Evolutionary conservation across 1,139 yeast species (phyloP), one percentile per base, ranked within the genome.

Genomic region (Pichia sp.): DNA sequence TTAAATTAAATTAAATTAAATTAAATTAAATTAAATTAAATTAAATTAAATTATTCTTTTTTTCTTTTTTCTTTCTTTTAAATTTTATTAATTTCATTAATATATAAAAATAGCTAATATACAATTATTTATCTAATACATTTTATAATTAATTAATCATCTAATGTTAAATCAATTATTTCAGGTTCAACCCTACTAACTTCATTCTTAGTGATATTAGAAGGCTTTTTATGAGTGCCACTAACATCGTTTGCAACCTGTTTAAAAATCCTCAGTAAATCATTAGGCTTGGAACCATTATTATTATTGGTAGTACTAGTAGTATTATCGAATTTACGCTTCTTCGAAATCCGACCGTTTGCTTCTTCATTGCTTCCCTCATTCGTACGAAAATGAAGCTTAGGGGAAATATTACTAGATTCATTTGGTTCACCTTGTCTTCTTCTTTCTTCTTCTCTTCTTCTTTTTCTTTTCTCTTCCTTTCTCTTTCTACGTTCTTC

Each of bases 81-180:
- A 16, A 16, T 16, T 16, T 16, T 16, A 16, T 16, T 16, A 16
- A 16, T 16, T 16, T 16, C 16, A 16, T 16, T 16, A 16, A 16
- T 16, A 16, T 16, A 16, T 16, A 16, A 16, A 16, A 16, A 16
- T 16, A 16, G 16, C 24, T 20, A 22, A 30, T 35, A 29, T 31
- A 26, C 38, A 37, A 24, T 32, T 10, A 10, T 30, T 20, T 35
- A 29, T 35, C 30, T 25, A 38, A 11, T 26, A 16, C 23, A 27
- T 26, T 37, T 11, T 26, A 31, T 25, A 24, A 20, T 22, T 27
- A 26, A 20, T 11, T 24, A 40, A 33, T 42, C 46, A 26, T 45
- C 49, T 20, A 22, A 30, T 6, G 51, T 48, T 32, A 48, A 42
- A 38, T 48, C 51, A n/a, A 48, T 48, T 30, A 48, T 27, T 22